Evolutionary conservation across 192 early-diverging fungal genomes (phyloP).

Genomic region (Spinellus fusiger): DNA sequence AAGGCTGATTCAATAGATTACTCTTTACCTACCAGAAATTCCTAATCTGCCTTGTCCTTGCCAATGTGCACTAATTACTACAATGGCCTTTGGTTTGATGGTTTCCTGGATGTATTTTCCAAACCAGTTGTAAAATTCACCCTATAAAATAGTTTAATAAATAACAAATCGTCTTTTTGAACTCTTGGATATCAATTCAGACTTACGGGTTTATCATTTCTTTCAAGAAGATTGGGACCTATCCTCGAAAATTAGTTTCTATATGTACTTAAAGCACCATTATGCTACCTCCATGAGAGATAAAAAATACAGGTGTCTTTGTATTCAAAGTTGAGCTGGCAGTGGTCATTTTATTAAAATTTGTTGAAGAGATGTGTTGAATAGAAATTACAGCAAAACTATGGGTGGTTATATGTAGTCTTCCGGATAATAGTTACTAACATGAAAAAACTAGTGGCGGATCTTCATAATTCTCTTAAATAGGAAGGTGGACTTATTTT

Average conservation of each 20-base stretch:
- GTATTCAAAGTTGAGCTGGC: too few species aligned
- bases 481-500: too few species aligned
- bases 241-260: background rate
- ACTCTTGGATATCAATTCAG: background rate
- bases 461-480: too few species aligned
- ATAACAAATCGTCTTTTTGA: background rate
- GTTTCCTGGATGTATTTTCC: conserved; percentile 34
- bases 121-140: conserved; percentile 33
- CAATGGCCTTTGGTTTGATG: conserved; percentile 53
- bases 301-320: conserved; percentile 28
- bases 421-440: too few species aligned
- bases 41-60: conserved; percentile 36
- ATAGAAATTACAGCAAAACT: too few species aligned
- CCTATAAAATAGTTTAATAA: background rate
- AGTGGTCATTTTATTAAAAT: too few species aligned
- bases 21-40: conserved; percentile 35
- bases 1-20: background rate
- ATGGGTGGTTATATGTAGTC: too few species aligned
- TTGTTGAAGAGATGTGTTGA: too few species aligned
- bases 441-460: too few species aligned
- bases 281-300: conserved; percentile 21
- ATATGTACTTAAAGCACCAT: background rate
- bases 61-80: conserved; percentile 66
- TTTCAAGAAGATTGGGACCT: conserved; percentile 32
- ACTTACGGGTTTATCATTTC: conserved; percentile 13